Evolutionary conservation across 106 monocot genomes (phyloP).

Genomic region (Acanthochlamys bracteata): DNA sequence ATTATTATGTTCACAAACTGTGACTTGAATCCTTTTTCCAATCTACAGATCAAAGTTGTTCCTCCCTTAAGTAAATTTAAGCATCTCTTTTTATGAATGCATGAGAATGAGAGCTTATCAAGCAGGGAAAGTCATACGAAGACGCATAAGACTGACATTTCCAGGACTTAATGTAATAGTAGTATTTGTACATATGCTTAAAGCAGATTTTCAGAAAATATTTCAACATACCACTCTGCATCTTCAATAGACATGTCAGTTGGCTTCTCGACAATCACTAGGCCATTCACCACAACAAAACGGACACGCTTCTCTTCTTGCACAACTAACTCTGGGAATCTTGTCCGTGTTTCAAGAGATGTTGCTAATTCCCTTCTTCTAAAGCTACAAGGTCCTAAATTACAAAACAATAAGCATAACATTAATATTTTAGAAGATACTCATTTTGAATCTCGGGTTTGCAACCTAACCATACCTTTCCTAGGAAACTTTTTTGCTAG

Average conservation of each 20-base stretch:
- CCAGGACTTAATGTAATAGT: no score
- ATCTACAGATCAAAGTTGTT: no score
- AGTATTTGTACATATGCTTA: no score
- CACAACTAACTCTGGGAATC: slow-evolving; percentile 87
- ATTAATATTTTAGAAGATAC: background rate
- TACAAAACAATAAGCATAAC: background rate
- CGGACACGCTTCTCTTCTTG: slow-evolving; percentile 93
- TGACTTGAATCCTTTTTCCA: no score
- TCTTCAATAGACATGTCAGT: slow-evolving; percentile 49
- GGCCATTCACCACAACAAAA: slow-evolving; percentile 92
- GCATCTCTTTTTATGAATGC: no score
- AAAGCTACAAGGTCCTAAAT: slow-evolving; percentile 64
- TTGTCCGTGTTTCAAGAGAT: slow-evolving; percentile 79
- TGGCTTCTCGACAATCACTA: slow-evolving; percentile 72
- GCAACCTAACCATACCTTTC: slow-evolving; percentile 41
- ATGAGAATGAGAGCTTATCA: no score
- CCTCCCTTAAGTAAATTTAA: no score
- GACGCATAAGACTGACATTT: no score
- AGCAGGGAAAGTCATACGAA: no score
- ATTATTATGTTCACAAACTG: no score
- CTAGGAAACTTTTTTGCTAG: slow-evolving; percentile 72
- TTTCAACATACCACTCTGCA: slow-evolving; percentile 64
- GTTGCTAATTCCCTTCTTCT: slow-evolving; percentile 95
- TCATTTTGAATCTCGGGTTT: background rate
- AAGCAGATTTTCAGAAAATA: no score